Evolutionary conservation across 2,329 filamentous ascomycete genomes (phyloP).

Genomic region (Sarocladium kiliense): DNA sequence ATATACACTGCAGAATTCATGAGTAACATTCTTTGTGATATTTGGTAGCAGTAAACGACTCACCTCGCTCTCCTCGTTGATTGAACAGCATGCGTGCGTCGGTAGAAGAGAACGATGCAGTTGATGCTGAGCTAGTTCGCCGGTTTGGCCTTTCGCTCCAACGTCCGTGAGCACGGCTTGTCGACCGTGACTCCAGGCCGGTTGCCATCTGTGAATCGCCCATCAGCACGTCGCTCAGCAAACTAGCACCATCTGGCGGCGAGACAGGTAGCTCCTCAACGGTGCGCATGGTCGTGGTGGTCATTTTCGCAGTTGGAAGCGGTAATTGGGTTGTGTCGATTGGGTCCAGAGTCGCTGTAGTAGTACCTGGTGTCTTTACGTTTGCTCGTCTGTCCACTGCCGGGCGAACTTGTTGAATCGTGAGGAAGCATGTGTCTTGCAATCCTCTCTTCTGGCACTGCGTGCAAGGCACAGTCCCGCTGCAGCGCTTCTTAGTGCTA

Average conservation of each 20-base stretch:
- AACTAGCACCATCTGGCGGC: not conserved
- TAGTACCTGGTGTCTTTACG: not conserved
- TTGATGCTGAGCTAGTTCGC: not conserved
- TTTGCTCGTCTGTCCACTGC: not conserved
- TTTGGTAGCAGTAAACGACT: too few species aligned
- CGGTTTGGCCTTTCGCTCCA: conserved; percentile 12
- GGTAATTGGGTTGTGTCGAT: not conserved
- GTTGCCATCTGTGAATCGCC: conserved; percentile 19
- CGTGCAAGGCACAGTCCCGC: conserved; percentile 40
- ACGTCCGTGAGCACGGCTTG: conserved; percentile 13
- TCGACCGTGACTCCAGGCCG: conserved; percentile 24
- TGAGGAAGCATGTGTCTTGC: conserved; percentile 28
- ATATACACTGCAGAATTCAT: conserved; percentile 34
- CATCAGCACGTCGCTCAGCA: conserved; percentile 1
- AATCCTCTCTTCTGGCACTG: conserved; percentile 40
- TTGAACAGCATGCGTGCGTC: conserved; percentile 43
- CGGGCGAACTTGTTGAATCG: conserved; percentile 2
- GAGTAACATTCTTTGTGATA: not conserved
- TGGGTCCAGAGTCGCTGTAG: not conserved
- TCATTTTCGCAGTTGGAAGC: conserved; percentile 4
- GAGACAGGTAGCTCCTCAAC: conserved; percentile 1
- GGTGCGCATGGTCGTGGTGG: not conserved
- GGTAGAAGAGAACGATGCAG: conserved; percentile 11
- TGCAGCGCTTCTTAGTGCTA: conserved; percentile 46
- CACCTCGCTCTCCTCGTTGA: conserved; percentile 46